Percentiles rank a stretch among this genome's conserved stretches.
These are phyloP conservation scores for Lepidium campestre DNA, from an alignment of 441 rosid species.

Conservation along the genomic window DNA sequence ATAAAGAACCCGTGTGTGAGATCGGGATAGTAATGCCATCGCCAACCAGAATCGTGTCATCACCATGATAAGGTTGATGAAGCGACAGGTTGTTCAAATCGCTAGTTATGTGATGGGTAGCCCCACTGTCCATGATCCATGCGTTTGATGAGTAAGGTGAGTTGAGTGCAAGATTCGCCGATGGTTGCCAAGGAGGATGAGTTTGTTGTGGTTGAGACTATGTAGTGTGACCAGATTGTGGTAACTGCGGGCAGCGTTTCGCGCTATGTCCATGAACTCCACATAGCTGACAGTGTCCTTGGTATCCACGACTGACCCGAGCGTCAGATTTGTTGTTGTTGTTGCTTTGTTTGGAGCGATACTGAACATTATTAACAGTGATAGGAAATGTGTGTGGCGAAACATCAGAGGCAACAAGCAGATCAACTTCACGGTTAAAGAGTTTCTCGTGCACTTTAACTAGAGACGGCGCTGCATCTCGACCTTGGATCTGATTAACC, in stretches of 20 bases:
- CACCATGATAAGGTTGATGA: background rate
- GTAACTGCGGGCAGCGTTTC: background rate
- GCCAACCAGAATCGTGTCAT: background rate
- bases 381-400: background rate
- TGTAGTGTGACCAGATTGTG: background rate
- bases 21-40: too few relatives aligned
- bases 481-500: background rate
- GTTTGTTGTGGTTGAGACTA: too few relatives aligned
- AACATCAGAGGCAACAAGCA: background rate
- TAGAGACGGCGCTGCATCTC: background rate
- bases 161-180: background rate
- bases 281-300: background rate
- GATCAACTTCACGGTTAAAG: background rate
- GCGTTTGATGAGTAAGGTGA: background rate
- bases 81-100: background rate
- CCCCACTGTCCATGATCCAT: background rate
- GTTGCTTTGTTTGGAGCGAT: background rate
- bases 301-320: background rate
- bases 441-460: background rate
- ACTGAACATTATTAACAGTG: background rate
- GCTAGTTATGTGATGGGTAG: background rate
- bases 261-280: background rate
- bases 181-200: background rate
- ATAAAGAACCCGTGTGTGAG: too few relatives aligned
- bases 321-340: background rate